Percentiles rank a stretch among this genome's conserved stretches.
phyloP scores from a whole-genome alignment of 441 rosid genomes.

The Manihot esculenta region DNA sequence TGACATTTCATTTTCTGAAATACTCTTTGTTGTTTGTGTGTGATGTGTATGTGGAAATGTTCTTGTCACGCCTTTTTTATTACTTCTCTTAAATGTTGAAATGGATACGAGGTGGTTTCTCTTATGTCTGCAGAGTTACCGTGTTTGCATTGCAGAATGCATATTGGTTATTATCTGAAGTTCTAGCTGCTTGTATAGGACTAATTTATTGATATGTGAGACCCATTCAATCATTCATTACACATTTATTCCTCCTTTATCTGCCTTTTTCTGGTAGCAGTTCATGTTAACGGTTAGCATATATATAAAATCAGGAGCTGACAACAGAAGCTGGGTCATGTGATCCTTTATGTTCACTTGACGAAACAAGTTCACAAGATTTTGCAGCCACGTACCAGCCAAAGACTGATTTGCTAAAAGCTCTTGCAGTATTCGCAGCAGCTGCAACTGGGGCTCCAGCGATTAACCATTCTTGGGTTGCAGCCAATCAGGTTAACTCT shows the following conservation, averaged over 20 bases:
- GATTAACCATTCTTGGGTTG: conserved; percentile 92
- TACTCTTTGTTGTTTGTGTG: too few species aligned
- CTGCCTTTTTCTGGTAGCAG: conserved; percentile 1
- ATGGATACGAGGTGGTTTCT: background rate
- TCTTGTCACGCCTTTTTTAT: background rate
- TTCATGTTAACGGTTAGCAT: conserved; percentile 24
- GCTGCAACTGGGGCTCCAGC: conserved; percentile 80
- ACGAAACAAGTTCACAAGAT: conserved; percentile 75
- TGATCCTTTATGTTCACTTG: conserved; percentile 86
- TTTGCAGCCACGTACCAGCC: conserved; percentile 70
- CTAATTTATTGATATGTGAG: background rate
- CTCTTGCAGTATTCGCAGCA: conserved; percentile 68
- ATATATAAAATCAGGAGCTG: conserved; percentile 56
- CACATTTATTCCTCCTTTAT: background rate
- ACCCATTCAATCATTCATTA: too few species aligned
- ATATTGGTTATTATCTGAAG: background rate
- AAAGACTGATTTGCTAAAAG: conserved; percentile 75
- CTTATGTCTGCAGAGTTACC: background rate
- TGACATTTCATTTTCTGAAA: background rate
- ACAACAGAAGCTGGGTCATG: conserved; percentile 55
- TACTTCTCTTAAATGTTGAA: background rate
- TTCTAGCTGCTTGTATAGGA: background rate
- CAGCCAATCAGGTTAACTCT: conserved; percentile 73
- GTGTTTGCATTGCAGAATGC: background rate
- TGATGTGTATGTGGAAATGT: too few species aligned